These are phyloP conservation scores for Yamadazyma sp. DNA, from an alignment of 1,139 yeast genomes.

Conservation along the genomic window DNA sequence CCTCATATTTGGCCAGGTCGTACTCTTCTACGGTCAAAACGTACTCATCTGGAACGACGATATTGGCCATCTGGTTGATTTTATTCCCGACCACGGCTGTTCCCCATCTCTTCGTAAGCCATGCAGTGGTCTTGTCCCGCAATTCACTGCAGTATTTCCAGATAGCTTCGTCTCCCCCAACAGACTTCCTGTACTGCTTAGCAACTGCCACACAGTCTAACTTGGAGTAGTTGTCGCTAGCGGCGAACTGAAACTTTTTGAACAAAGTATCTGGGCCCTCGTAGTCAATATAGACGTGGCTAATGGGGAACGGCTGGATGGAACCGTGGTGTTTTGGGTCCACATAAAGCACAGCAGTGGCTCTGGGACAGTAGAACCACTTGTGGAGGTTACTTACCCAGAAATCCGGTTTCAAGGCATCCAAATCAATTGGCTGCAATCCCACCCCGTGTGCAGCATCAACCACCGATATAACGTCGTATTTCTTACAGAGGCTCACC, in stretches of 20 bases:
- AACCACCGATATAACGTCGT: slow-evolving; percentile 53
- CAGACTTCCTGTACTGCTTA: slow-evolving; percentile 46
- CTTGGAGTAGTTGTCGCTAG: slow-evolving; percentile 34
- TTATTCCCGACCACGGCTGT: slow-evolving; percentile 33
- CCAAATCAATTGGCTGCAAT: slow-evolving; percentile 43
- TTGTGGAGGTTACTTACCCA: slow-evolving; percentile 66
- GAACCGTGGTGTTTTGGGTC: slow-evolving; percentile 48
- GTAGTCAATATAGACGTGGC: slow-evolving; percentile 32
- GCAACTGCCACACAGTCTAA: slow-evolving; percentile 37
- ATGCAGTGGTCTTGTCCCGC: slow-evolving; percentile 31
- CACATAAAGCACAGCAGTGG: slow-evolving; percentile 62
- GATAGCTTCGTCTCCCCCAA: slow-evolving; percentile 60
- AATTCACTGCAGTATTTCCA: slow-evolving; percentile 46
- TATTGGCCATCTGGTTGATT: slow-evolving; percentile 23
- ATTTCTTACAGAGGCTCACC: slow-evolving; percentile 45
- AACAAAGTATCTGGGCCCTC: slow-evolving; percentile 31
- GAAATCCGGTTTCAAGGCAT: slow-evolving; percentile 56
- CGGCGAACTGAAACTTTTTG: slow-evolving; percentile 38
- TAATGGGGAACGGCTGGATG: slow-evolving; percentile 62
- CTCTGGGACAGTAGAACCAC: slow-evolving; percentile 63
- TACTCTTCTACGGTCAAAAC: slow-evolving; percentile 11
- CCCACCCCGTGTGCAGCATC: slow-evolving; percentile 80
- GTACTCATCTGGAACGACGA: slow-evolving; percentile 39
- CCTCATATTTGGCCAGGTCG: neutral
- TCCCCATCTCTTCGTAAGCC: slow-evolving; percentile 39